Conservation (phyloP, 2,329 filamentous ascomycete genomes). For the Fusarium coicis region DNA sequence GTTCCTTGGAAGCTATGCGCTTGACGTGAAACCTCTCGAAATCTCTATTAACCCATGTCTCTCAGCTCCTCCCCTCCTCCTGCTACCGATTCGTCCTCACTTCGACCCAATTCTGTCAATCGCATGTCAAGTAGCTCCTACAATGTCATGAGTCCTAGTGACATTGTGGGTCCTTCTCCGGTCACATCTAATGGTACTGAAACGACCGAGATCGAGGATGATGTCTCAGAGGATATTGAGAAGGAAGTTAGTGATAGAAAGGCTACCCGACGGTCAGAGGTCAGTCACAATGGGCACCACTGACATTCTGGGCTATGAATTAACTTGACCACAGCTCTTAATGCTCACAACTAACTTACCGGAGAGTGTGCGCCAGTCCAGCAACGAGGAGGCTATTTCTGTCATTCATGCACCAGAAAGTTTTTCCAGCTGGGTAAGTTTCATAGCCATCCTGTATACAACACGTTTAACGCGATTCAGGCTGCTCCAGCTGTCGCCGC, state of each 20-base stretch:
- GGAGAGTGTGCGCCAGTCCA: conserved; percentile 66
- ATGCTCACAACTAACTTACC: conserved; percentile 68
- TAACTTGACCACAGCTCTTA: conserved; percentile 53
- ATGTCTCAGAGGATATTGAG: conserved; percentile 70
- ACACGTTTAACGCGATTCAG: conserved; percentile 48
- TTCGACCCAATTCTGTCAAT: conserved; percentile 63
- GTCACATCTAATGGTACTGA: conserved; percentile 88
- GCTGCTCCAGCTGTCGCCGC: conserved; percentile 52
- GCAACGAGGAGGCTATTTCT: conserved; percentile 83
- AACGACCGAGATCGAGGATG: conserved; percentile 86
- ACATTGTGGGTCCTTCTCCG: conserved; percentile 82
- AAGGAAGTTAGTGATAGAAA: conserved; percentile 31
- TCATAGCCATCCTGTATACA: not conserved
- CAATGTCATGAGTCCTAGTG: conserved; percentile 70
- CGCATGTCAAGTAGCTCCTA: conserved; percentile 61
- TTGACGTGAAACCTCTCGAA: not conserved
- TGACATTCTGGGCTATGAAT: conserved; percentile 21
- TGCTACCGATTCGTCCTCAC: conserved; percentile 57
- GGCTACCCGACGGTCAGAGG: conserved; percentile 46
- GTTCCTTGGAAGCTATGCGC: conserved; percentile 39
- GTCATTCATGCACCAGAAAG: conserved; percentile 91
- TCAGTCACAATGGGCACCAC: conserved; percentile 22
- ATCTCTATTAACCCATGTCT: conserved; percentile 16
- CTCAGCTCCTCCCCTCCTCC: conserved; percentile 51
- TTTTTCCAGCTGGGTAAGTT: conserved; percentile 80